Evolutionary conservation across 2,329 filamentous ascomycete species (phyloP).

Genomic region (Phialophora verrucosa): DNA sequence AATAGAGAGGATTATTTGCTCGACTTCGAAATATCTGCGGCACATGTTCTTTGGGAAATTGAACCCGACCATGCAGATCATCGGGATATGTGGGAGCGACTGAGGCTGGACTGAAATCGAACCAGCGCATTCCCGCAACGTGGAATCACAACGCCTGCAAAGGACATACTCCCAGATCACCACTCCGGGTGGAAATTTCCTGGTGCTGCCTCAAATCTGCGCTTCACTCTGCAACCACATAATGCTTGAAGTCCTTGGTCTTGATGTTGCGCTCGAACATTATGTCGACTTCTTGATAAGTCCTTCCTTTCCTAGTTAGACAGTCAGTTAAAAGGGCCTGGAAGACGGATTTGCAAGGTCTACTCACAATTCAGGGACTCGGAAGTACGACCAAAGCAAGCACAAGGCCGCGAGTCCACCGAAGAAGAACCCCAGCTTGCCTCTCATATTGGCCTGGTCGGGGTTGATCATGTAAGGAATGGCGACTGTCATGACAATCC

Average conservation of each 20-base stretch:
- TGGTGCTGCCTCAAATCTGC: neutral
- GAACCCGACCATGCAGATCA: neutral
- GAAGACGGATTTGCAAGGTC: neutral
- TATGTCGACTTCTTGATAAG: constrained; percentile 43
- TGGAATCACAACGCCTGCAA: too few relatives aligned
- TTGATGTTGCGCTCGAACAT: constrained; percentile 41
- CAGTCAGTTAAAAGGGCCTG: neutral
- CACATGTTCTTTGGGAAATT: neutral
- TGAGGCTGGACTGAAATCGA: neutral
- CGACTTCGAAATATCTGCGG: neutral
- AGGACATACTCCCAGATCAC: neutral
- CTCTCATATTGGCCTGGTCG: constrained; percentile 41
- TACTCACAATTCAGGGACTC: constrained; percentile 40
- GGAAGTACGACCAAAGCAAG: constrained; percentile 46
- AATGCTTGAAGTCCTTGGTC: constrained; percentile 37
- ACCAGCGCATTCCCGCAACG: too few relatives aligned
- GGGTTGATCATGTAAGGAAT: constrained; percentile 46
- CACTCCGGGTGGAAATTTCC: neutral
- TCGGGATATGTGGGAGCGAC: neutral
- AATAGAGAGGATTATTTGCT: neutral
- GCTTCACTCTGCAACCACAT: constrained; percentile 22
- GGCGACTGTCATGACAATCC: constrained; percentile 49
- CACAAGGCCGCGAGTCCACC: constrained; percentile 40
- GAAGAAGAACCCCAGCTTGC: constrained; percentile 45
- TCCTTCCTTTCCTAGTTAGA: constrained; percentile 37